A percentile compares a stretch with the other conserved stretches of the same genome.
Evolutionary conservation across 1,284 basidiomycete genomes (phyloP).

Genomic region (Amylostereum areolatum): DNA sequence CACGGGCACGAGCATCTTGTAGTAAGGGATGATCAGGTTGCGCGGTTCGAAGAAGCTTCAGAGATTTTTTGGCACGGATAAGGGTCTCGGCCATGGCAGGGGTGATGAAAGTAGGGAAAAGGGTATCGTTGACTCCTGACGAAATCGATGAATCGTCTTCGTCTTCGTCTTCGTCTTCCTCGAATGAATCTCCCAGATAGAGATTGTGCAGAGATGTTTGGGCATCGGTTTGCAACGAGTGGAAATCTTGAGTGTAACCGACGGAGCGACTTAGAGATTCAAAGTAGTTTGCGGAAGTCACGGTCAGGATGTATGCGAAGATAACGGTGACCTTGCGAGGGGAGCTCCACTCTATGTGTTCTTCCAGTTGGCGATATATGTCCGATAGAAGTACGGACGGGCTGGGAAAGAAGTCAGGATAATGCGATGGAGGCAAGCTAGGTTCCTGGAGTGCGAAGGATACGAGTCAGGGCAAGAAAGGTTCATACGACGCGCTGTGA

Average conservation of each 20-base stretch:
- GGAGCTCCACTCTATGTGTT: conserved; percentile 47
- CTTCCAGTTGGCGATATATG: conserved; percentile 44
- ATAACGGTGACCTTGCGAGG: conserved; percentile 38
- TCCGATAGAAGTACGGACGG: conserved; percentile 45
- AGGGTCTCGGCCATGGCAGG: conserved; percentile 41
- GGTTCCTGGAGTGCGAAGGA: conserved; percentile 27
- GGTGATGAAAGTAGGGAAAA: conserved; percentile 59
- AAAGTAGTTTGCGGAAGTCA: conserved; percentile 56
- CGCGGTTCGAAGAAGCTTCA: conserved; percentile 55
- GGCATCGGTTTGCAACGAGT: conserved; percentile 2
- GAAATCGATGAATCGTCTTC: conserved; percentile 30
- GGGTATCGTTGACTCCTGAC: conserved; percentile 19
- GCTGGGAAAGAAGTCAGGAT: conserved; percentile 33
- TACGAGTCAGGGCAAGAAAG: neutral
- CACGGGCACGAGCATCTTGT: conserved; percentile 18
- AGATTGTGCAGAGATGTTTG: conserved; percentile 1
- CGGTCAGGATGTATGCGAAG: conserved; percentile 58
- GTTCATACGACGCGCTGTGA: neutral
- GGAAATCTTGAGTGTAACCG: conserved; percentile 39
- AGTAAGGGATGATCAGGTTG: conserved; percentile 55
- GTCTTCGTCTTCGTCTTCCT: conserved; percentile 23
- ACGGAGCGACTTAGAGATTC: conserved; percentile 47
- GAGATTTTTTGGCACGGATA: conserved; percentile 57
- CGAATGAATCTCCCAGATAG: conserved; percentile 12
- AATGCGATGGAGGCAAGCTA: conserved; percentile 32